Base-by-base conservation (phyloP, 805 yeast species). In the Candida ortonii region DNA sequence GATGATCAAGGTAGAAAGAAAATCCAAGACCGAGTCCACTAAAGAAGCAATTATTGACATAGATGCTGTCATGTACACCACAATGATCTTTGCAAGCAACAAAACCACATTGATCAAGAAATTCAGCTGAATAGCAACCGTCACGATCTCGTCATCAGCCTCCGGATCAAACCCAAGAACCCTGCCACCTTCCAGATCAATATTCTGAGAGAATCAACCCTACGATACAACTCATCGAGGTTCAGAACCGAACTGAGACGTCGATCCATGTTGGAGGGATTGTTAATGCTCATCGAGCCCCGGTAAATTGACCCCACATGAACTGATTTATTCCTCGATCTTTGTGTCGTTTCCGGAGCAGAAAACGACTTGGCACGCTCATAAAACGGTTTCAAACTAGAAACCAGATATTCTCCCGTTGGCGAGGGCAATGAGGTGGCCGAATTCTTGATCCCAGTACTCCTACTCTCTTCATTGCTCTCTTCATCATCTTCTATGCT, bases 41-140 rank as follows among this genome's bases (percentile, higher is more conserved):
- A 84, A 69, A 1, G 93, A 83, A 0, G 94, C 94, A 32, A 84
- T 64, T 30, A 84, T 74, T 6, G 93, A 83, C 44, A 84, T 73
- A 8, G 94, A 84, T 51, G 65, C 70, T 0, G 90, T 79, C 52
- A 78, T 60, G n/a, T 75, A 42, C 1, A 79, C 76, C 16, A 81
- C 86, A 9, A 69, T 61, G 3, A 70, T 39, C 50, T 84, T 84
- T 3, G 84, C 88, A 2, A 71, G 26, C 32, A 84, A 60, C 33
- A 84, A 63, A 1, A 80, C 36, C 24, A 77, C 55, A 52, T 84
- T 84, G 36, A 82, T 62, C 23, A 66, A 55, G 48, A 83, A 77
- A 44, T 83, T 84, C 25, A 82, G 71, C 47, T 72, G 53, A 36
- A 84, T 82, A 28, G 89, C 88, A 29, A 70, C 47, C 39, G 64